phyloP scores from a whole-genome alignment of 2,329 filamentous ascomycete species.

The Epichloe coenophiala region DNA sequence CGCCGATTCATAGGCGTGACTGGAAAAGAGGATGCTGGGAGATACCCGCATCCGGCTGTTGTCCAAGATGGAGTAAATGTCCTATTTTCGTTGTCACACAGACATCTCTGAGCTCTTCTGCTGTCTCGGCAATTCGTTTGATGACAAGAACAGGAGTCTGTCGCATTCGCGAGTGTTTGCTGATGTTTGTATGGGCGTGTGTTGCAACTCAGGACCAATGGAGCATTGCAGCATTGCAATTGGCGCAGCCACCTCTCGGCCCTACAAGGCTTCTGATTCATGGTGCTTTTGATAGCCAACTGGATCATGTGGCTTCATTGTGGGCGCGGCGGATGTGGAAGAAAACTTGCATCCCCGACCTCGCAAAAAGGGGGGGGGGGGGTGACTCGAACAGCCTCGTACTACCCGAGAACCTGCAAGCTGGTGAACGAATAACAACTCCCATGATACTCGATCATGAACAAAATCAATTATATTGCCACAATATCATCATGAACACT shows the following conservation, averaged over 20 bases:
- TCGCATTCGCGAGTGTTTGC: slow-evolving; percentile 1
- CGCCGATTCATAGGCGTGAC: neutral
- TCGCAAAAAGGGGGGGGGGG: neutral
- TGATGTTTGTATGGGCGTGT: neutral
- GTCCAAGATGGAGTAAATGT: neutral
- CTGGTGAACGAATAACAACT: neutral
- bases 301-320: neutral
- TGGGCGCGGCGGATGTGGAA: neutral
- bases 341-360: neutral
- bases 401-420: neutral
- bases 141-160: neutral
- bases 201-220: neutral
- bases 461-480: too few species aligned
- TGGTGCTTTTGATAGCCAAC: neutral
- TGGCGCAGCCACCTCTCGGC: neutral
- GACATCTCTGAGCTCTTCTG: neutral
- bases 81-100: neutral
- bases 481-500: neutral
- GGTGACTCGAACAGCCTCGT: neutral
- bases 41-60: neutral
- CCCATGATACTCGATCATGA: neutral
- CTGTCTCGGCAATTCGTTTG: neutral
- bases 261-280: neutral
- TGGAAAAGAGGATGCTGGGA: neutral
- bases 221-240: neutral